Evolutionary conservation across 371 early-diverging fungal genomes (phyloP), one percentile per base, ranked within the genome.

Genomic region (Fennellomyces sp.): DNA sequence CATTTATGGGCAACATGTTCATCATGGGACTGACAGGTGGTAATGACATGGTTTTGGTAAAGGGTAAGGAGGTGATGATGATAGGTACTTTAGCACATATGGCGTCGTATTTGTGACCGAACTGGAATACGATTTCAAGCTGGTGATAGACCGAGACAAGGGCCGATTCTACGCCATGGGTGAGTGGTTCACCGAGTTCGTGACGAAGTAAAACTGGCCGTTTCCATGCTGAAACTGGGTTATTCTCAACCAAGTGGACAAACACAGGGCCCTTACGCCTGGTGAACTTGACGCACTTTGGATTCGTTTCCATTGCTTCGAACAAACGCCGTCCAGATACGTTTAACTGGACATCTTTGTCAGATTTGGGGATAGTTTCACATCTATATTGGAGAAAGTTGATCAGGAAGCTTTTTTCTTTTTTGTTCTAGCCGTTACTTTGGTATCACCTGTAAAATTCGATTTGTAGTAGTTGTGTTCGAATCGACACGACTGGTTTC

Each of bases 381-480:
- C 68, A 68, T 45, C 76, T 75, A 45, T 36, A 29, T n/a, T n/a
- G n/a, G 15, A 33, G 21, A 52, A 42, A 50, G 17, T 45, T 30
- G n/a, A n/a, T n/a, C n/a, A n/a, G n/a, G n/a, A n/a, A n/a, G n/a
- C n/a, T n/a, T n/a, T n/a, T n/a, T n/a, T n/a, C n/a, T n/a, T n/a
- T n/a, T n/a, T n/a, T n/a, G n/a, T n/a, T n/a, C n/a, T n/a, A n/a
- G n/a, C n/a, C n/a, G n/a, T n/a, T n/a, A n/a, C n/a, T n/a, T n/a
- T n/a, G n/a, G n/a, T n/a, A n/a, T 50, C 25, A 74, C 78, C 72
- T 77, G 41, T 72, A 73, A 17, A 68, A 30, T 47, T 77, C 78
- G 35, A 72, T 56, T 52, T 77, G 78, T 10, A 77, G 29, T 13
- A 77, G 39, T 33, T 69, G 67, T 6, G 78, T 73, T 8, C 66